Percentiles rank a stretch among this genome's conserved stretches.
Evolutionary conservation across 352 stramenopile species (phyloP).

Genomic region (Plasmopara halstedii): DNA sequence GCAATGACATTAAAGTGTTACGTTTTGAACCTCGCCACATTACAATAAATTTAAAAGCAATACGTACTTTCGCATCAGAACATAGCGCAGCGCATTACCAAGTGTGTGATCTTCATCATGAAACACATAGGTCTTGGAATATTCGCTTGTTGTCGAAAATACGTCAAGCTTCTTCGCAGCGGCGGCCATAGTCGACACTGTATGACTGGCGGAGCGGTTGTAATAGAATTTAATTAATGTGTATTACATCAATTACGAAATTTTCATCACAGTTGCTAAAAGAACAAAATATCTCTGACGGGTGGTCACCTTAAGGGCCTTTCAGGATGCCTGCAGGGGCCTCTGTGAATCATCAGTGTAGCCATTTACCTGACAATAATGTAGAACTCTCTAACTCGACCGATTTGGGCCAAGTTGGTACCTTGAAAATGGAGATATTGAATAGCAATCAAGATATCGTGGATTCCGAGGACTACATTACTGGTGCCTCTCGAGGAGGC

Average conservation of each 20-base stretch:
- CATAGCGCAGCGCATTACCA: constrained; percentile 87
- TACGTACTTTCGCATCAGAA: constrained; percentile 88
- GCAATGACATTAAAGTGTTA: constrained; percentile 2
- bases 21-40: too few species aligned
- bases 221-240: not conserved
- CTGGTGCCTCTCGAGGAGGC: constrained; percentile 11
- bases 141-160: constrained; percentile 67
- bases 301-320: constrained; percentile 12
- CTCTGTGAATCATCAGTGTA: constrained; percentile 6
- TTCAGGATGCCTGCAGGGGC: constrained; percentile 17
- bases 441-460: constrained; percentile 13
- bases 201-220: constrained; percentile 5
- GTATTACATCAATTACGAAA: not conserved
- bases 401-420: not conserved
- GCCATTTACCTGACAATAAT: not conserved
- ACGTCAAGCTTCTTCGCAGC: constrained; percentile 73
- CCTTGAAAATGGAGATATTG: constrained; percentile 2
- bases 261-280: too few species aligned
- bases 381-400: not conserved
- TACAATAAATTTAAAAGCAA: too few species aligned
- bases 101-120: constrained; percentile 88
- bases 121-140: constrained; percentile 85
- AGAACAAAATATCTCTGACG: too few species aligned
- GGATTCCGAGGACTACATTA: constrained; percentile 20
- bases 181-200: constrained; percentile 18